Base-by-base conservation (phyloP, 2,329 filamentous ascomycete species). In the Lasiodiplodia theobromae region DNA sequence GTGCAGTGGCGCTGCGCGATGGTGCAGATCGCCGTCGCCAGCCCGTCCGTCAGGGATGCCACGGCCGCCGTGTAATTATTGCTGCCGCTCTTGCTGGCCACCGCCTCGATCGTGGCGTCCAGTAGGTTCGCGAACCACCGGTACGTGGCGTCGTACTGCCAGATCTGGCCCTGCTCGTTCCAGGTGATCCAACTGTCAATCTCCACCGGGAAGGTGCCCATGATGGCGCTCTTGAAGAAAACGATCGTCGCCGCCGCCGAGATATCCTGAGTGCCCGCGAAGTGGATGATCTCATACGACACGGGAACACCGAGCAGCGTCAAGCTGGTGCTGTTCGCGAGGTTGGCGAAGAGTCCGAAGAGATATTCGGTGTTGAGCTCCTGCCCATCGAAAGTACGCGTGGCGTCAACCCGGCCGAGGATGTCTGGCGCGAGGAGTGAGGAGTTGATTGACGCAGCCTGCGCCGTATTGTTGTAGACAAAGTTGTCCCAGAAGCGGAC, bases 301-400 rank as follows among this genome's bases (percentile, higher is more conserved):
- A 71, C 31, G 1, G 74, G 72, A 10, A 71, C 28, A 3, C 75
- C 75, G 18, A 77, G 66, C 2, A 77, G 66, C 28, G 64, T 71
- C 52, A 73, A 67, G 18, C 68, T 51, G 51, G 71, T 62, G 37
- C 64, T 69, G 51, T 28, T 58, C 16, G 51, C 68, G 37, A 69
- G 70, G 11, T 73, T 73, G 54, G 72, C 73, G 71, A 80, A 80
- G 37, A 79, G 75, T 11, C 78, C 78, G 58, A 80, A 80, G 57
- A 80, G 73, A 70, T 80, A 80, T 63, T 80, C 78, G 8, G 78
- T 80, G 69, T 80, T 80, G 31, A 80, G 72, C 68, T 80, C 78
- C 44, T 72, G 72, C 21, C 78, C 78, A 23, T 69, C 57, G 69
- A 79, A 79, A 54, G 72, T 75, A 40, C 78, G 75, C 37, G 76